phyloP scores from a whole-genome alignment of 495 filamentous ascomycete genomes.

The Penicillium longicatenatum region DNA sequence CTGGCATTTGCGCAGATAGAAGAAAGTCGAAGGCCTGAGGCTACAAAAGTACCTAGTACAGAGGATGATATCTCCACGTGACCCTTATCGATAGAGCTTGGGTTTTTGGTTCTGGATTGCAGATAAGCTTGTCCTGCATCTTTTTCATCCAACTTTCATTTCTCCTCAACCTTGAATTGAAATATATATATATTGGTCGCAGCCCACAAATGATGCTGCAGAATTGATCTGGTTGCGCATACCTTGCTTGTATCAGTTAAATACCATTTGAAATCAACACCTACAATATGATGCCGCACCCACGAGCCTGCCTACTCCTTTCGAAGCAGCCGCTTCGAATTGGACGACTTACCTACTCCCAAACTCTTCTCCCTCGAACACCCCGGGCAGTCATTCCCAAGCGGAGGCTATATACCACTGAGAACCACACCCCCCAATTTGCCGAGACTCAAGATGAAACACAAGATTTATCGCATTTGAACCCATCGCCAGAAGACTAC shows the following conservation, averaged over 20 bases:
- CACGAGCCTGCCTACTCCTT: constrained; percentile 25
- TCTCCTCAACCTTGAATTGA: background rate
- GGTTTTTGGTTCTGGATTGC: background rate
- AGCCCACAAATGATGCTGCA: background rate
- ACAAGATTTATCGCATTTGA: constrained; percentile 60
- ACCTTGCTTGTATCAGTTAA: background rate
- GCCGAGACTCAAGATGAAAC: constrained; percentile 19
- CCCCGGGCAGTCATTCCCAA: constrained; percentile 31
- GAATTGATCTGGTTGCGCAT: background rate
- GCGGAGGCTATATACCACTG: constrained; percentile 39
- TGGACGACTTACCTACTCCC: constrained; percentile 6
- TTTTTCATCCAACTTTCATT: background rate
- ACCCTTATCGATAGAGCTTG: constrained; percentile 10
- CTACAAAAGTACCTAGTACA: no score
- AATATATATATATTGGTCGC: background rate
- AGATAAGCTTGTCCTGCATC: background rate
- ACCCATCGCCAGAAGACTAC: constrained; percentile 81
- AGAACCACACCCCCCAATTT: constrained; percentile 18
- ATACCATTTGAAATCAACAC: background rate
- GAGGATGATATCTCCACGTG: constrained; percentile 20
- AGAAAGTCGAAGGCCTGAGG: no score
- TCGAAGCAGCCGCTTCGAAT: constrained; percentile 16
- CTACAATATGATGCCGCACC: constrained; percentile 23
- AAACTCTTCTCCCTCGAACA: constrained; percentile 31
- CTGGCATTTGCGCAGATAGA: no score